Base-by-base conservation (phyloP, 306 rosid species). In the Dalbergia oliveri region DNA sequence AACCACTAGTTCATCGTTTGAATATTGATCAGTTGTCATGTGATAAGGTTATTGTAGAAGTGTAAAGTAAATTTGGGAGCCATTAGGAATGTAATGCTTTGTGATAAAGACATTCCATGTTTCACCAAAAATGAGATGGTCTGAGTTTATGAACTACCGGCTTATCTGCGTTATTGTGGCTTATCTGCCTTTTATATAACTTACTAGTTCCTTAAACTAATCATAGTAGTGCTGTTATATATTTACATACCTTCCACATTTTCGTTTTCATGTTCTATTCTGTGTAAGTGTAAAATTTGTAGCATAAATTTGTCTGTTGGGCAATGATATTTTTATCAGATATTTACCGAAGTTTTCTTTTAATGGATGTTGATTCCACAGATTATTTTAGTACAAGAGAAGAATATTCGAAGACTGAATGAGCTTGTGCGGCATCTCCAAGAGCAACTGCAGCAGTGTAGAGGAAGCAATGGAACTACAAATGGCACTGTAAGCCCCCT, bases 331-430 rank as follows among this genome's bases (percentile, higher is more conserved):
- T 44, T 72, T 45, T 31, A 57, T 56, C 7, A 18, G 41, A 66
- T 58, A 66, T 83, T 59, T 60, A 69, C 12, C 51, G 39, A 63
- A 71, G 12, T 33, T 65, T n/a, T 33, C 76, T 74, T 68, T 78
- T 49, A 41, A 81, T 66, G 54, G 56, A 68, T 77, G 64, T 44
- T 72, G 50, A 66, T 85, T 47, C 39, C 64, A 76, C 82, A 94
- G 94, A 90, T 91, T 58, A 88, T 91, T 56, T 83, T 91, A 78
- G 83, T 90, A 31, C 97, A 91, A 86, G 97, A 94, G 78, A 91
- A 86, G 86, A 90, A 77, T 87, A 91, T 91, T 69, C 87, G 86
- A 72, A 86, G 91, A 76, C 88, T 94, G 9, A 90, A 91, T 71
- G 93, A 87, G 75, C 86, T 90, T 69, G 95, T 91, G 49, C 89